phyloP scores from a whole-genome alignment of 192 early-diverging fungal genomes.

The Podochytrium sp. region DNA sequence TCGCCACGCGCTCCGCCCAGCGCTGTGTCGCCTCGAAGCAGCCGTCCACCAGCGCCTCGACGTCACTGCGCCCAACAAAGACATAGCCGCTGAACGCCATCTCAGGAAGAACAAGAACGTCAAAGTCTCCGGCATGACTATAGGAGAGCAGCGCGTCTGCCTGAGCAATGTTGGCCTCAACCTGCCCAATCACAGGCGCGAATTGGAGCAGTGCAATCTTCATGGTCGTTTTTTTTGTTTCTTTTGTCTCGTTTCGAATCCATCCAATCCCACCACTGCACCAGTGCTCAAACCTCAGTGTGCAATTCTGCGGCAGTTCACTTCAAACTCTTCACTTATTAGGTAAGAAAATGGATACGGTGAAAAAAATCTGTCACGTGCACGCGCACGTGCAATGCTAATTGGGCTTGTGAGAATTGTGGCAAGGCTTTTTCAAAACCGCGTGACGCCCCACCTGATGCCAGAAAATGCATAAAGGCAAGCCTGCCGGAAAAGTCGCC shows the following conservation, averaged over 20 bases:
- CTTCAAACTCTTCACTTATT: too few relatives aligned
- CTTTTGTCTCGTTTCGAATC: neutral
- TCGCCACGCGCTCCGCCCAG: constrained; percentile 68
- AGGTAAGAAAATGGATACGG: too few relatives aligned
- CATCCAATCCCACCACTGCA: too few relatives aligned
- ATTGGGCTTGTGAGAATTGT: too few relatives aligned
- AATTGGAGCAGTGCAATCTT: constrained; percentile 46
- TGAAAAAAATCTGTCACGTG: too few relatives aligned
- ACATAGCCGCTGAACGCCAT: constrained; percentile 80
- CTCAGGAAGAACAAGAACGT: constrained; percentile 76
- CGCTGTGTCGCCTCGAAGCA: constrained; percentile 54
- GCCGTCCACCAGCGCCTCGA: constrained; percentile 60
- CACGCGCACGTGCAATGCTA: too few relatives aligned
- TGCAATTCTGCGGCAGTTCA: too few relatives aligned
- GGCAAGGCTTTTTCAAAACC: too few relatives aligned
- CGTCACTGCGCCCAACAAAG: constrained; percentile 61
- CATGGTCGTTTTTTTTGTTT: constrained; percentile 23
- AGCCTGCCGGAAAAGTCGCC: too few relatives aligned
- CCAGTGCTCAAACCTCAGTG: too few relatives aligned
- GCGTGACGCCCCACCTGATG: too few relatives aligned
- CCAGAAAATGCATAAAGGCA: too few relatives aligned
- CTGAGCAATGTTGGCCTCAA: constrained; percentile 34
- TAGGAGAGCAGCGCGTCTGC: constrained; percentile 37
- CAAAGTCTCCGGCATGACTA: constrained; percentile 43
- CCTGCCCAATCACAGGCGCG: constrained; percentile 43